These are phyloP conservation scores for Emericellopsis atlantica DNA, from an alignment of 2,329 filamentous ascomycete species.

Conservation along the genomic window DNA sequence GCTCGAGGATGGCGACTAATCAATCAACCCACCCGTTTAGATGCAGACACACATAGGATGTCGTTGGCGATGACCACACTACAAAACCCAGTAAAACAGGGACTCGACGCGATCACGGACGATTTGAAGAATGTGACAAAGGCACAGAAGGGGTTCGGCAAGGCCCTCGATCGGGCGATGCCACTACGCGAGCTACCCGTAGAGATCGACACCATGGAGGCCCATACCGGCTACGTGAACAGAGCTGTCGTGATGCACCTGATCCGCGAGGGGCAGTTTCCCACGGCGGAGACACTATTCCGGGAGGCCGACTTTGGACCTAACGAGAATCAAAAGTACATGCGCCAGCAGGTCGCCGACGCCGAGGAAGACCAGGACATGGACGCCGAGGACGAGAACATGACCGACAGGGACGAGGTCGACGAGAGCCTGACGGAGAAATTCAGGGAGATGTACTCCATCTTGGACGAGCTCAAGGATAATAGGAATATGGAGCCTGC, in stretches of 20 bases:
- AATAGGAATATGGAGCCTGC: constrained; percentile 62
- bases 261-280: constrained; percentile 85
- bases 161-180: constrained; percentile 59
- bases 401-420: not conserved
- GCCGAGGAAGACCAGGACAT: constrained; percentile 20
- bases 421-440: constrained; percentile 54
- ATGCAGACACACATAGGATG: constrained; percentile 39
- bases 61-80: constrained; percentile 69
- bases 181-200: constrained; percentile 53
- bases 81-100: constrained; percentile 72
- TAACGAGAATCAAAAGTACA: constrained; percentile 4
- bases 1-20: too few species aligned
- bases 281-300: constrained; percentile 75
- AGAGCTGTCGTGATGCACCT: constrained; percentile 94
- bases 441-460: constrained; percentile 84
- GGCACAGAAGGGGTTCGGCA: constrained; percentile 72
- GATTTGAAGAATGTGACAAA: constrained; percentile 75
- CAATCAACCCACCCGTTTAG: constrained; percentile 5
- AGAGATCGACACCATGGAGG: constrained; percentile 68
- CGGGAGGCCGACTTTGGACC: constrained; percentile 46
- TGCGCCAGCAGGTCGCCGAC: constrained; percentile 8
- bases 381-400: constrained; percentile 9
- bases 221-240: constrained; percentile 69
- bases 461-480: constrained; percentile 64
- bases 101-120: constrained; percentile 68